These are phyloP conservation scores for Teratosphaeria zuluensis DNA, from an alignment of 2,329 filamentous ascomycete genomes.

Conservation along the genomic window DNA sequence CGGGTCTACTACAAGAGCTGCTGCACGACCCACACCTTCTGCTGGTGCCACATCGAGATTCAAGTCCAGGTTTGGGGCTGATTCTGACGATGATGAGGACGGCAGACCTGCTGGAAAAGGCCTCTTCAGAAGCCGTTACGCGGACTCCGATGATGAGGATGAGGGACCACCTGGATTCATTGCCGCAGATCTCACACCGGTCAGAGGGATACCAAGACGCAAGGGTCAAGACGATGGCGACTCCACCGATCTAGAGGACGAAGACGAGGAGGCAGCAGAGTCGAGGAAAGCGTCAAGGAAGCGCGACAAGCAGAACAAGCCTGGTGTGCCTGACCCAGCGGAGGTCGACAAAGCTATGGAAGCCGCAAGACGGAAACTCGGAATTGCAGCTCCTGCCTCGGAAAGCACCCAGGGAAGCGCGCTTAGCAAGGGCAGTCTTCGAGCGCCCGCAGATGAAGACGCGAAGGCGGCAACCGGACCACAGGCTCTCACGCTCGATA, in stretches of 20 bases:
- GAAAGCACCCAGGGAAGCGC: conserved; percentile 21
- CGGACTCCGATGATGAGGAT: conserved; percentile 43
- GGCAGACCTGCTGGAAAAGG: conserved; percentile 16
- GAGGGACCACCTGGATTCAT: conserved; percentile 29
- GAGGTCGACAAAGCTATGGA: conserved; percentile 31
- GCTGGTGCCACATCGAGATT: conserved; percentile 15
- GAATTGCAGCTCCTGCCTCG: conserved; percentile 14
- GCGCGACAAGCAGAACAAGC: conserved; percentile 29
- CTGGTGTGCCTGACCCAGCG: conserved; percentile 23
- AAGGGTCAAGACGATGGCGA: conserved; percentile 48
- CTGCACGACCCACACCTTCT: not conserved
- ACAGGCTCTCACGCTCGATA: conserved; percentile 8
- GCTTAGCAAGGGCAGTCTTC: conserved; percentile 30
- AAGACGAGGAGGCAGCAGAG: conserved; percentile 15
- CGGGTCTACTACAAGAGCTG: not conserved
- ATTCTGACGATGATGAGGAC: conserved; percentile 56
- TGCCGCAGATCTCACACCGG: conserved; percentile 37
- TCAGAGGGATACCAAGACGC: conserved; percentile 51
- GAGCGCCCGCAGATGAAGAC: conserved; percentile 47
- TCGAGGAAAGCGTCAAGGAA: conserved; percentile 30
- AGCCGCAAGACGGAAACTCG: conserved; percentile 23
- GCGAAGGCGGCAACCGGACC: conserved; percentile 35
- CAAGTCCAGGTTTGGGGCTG: conserved; percentile 50
- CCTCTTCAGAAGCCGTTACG: conserved; percentile 38
- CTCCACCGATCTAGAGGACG: conserved; percentile 40